Evolutionary conservation across 1,284 basidiomycete genomes (phyloP), one percentile per base, ranked within the genome.

Genomic region (Tilletia horrida): DNA sequence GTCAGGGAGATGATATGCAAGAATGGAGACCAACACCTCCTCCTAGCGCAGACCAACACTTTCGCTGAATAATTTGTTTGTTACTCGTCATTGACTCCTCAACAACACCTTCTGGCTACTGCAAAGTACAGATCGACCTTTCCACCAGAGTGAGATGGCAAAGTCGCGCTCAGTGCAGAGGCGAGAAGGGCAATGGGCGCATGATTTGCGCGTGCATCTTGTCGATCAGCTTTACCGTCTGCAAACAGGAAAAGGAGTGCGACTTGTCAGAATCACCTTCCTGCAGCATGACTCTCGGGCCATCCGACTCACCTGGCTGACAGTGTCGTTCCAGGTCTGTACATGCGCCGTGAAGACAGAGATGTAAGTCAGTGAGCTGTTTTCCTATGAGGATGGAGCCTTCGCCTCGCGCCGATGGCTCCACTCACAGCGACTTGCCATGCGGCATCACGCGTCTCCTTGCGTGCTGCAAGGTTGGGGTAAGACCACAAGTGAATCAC

Each of bases 201-300:
- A 80, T 79, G 63, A 80, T 80, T 68, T 80, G 78, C 4, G 77
- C 76, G 48, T 80, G 76, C 78, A 80, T 80, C 70, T 73, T 78
- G 62, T 80, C 75, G 55, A 80, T 78, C 47, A 80, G 62, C 64
- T 76, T 78, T 67, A 79, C 77, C 2, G 78, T 80, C 73, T 80
- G 73, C 23, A 29, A 25, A 25, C 7, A 11, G 48, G 35, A 14
- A 27, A 1, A 16, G 44, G n/a, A 14, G 13, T 55, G 25, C 63
- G 31, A 14, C 3, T 21, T 11, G 16, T 57, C 55, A 57, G 59
- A 11, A 40, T 35, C 31, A 16, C 35, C 13, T 35, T 27, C 6
- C 16, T 40, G 31, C 40, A n/a, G 31, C 16, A 62, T 40, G 16
- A 6, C 6, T 40, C 35, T 3, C 27, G 27, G 40, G 42, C 18